These are phyloP conservation scores for Suillus bovinus DNA, from an alignment of 768 basidiomycete species.

Conservation along the genomic window DNA sequence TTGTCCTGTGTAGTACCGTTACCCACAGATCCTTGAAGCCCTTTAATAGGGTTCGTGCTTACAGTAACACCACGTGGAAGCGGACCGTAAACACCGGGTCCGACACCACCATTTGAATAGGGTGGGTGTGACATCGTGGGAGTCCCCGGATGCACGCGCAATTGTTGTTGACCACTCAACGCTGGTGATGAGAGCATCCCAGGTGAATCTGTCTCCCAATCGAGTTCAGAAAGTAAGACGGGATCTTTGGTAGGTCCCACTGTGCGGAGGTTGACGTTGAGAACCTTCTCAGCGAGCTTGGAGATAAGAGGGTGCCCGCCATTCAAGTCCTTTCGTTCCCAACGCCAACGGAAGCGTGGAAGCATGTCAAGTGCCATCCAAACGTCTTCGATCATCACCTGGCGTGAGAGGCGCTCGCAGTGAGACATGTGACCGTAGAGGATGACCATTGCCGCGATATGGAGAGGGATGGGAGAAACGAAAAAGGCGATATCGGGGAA, in stretches of 20 bases:
- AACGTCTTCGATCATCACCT: constrained; percentile 76
- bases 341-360: constrained; percentile 88
- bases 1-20: constrained; percentile 27
- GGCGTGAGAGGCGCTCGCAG: constrained; percentile 62
- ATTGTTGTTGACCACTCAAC: constrained; percentile 25
- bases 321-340: constrained; percentile 82
- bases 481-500: constrained; percentile 90
- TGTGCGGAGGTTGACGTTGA: constrained; percentile 69
- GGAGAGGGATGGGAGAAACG: constrained; percentile 84
- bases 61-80: constrained; percentile 23
- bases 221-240: constrained; percentile 42
- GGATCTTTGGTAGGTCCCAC: constrained; percentile 43
- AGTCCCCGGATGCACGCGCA: constrained; percentile 34
- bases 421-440: constrained; percentile 84
- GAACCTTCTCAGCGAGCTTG: constrained; percentile 78
- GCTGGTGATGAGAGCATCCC: constrained; percentile 29
- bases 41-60: constrained; percentile 32
- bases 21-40: constrained; percentile 24
- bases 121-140: constrained; percentile 36
- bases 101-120: constrained; percentile 34
- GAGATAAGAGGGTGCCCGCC: constrained; percentile 85
- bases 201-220: constrained; percentile 44
- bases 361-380: constrained; percentile 89
- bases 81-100: constrained; percentile 28
- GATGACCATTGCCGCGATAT: constrained; percentile 91